phyloP scores from a whole-genome alignment of 2,329 filamentous ascomycete species.

The Epichloe aotearoae region DNA sequence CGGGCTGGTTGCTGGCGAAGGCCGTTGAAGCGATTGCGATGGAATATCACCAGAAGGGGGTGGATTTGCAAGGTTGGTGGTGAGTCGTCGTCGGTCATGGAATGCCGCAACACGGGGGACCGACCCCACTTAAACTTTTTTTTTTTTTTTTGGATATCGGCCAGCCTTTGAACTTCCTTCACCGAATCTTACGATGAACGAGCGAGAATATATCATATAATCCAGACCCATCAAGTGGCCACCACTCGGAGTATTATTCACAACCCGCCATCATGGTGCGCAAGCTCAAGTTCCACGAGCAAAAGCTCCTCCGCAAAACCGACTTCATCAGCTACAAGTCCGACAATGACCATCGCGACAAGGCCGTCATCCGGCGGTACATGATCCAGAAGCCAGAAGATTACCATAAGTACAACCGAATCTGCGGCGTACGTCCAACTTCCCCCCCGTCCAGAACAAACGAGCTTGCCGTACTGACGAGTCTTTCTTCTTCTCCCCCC shows the following conservation, averaged over 20 bases:
- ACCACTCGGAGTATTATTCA: not conserved
- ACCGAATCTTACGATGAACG: too few relatives aligned
- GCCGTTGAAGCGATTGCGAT: slow-evolving; percentile 1
- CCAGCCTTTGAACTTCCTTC: too few relatives aligned
- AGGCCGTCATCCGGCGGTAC: slow-evolving; percentile 68
- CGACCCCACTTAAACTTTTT: too few relatives aligned
- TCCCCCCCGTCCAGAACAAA: not conserved
- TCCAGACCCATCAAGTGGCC: too few relatives aligned
- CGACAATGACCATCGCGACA: slow-evolving; percentile 76
- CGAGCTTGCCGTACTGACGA: not conserved
- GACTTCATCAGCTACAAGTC: slow-evolving; percentile 92
- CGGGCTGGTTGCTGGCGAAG: not conserved
- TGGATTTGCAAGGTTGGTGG: not conserved
- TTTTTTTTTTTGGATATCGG: too few relatives aligned
- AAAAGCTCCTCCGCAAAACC: slow-evolving; percentile 83
- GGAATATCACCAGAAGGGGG: not conserved
- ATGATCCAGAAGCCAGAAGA: slow-evolving; percentile 82
- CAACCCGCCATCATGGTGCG: slow-evolving; percentile 55
- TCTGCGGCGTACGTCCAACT: slow-evolving; percentile 48
- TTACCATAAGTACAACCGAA: slow-evolving; percentile 54
- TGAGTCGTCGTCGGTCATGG: too few relatives aligned
- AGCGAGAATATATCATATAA: too few relatives aligned
- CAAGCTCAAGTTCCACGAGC: slow-evolving; percentile 93
- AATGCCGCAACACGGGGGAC: too few relatives aligned
- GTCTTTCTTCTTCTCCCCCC: slow-evolving; percentile 5